These are phyloP conservation scores for Fusarium xyrophilum DNA, from an alignment of 2,329 filamentous ascomycete species.

Conservation along the genomic window DNA sequence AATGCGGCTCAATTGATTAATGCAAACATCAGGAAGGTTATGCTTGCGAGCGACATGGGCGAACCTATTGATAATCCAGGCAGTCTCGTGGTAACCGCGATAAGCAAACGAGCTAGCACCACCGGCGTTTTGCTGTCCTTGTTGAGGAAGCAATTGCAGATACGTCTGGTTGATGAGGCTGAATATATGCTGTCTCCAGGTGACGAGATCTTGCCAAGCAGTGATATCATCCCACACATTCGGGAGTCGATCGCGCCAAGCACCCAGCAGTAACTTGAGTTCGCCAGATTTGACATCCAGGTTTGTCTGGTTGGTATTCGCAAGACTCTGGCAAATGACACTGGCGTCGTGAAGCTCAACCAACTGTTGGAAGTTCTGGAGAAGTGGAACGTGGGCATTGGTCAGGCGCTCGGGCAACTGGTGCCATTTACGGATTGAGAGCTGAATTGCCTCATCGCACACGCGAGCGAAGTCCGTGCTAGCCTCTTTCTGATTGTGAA, in stretches of 20 bases:
- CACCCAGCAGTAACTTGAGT: constrained; percentile 89
- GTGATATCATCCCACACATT: constrained; percentile 99
- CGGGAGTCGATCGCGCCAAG: constrained; percentile 93
- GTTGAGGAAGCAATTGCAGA: constrained; percentile 79
- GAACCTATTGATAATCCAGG: constrained; percentile 99
- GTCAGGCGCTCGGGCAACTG: constrained; percentile 94
- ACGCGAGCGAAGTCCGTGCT: constrained; percentile 82
- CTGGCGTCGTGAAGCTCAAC: constrained; percentile 98
- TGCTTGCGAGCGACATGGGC: constrained; percentile 98
- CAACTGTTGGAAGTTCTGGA: constrained; percentile 97
- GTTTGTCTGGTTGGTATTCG: constrained; percentile 82
- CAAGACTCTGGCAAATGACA: constrained; percentile 90
- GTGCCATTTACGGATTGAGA: constrained; percentile 98
- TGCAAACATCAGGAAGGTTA: constrained; percentile 94
- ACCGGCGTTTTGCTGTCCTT: constrained; percentile 76
- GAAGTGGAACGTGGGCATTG: constrained; percentile 89
- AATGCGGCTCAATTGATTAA: constrained; percentile 94
- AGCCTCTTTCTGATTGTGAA: constrained; percentile 86
- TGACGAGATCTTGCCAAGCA: constrained; percentile 99
- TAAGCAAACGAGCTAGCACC: constrained; percentile 92
- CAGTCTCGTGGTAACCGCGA: constrained; percentile 96
- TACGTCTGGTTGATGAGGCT: constrained; percentile 96
- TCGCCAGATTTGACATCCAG: constrained; percentile 95
- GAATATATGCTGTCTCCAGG: constrained; percentile 99
- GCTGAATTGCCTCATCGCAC: constrained; percentile 95